Base-by-base conservation (phyloP, 208 protist genomes). In the Crithidia acanthocephali region DNA sequence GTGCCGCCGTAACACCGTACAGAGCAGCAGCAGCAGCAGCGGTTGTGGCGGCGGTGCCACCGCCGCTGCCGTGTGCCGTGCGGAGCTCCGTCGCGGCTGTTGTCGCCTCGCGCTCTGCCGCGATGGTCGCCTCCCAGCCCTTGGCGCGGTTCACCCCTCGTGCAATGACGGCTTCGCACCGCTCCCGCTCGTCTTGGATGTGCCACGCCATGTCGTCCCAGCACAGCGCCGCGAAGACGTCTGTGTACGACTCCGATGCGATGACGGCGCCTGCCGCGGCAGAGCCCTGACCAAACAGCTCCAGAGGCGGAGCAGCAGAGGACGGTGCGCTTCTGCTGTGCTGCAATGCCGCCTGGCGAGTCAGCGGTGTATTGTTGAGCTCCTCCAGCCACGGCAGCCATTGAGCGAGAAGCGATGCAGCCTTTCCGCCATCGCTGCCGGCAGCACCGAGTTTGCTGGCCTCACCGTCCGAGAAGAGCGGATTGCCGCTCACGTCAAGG, bases 401-500 rank as follows among this genome's bases (percentile, higher is more conserved):
- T 2, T 18, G n/a, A n/a, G n/a, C n/a, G n/a, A n/a, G n/a, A n/a
- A n/a, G n/a, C n/a, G n/a, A n/a, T n/a, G n/a, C n/a, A 23, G 28
- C n/a, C 22, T 25, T 27, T 6, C 52, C n/a, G n/a, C n/a, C n/a
- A n/a, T n/a, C n/a, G n/a, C n/a, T n/a, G n/a, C n/a, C n/a, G n/a
- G n/a, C n/a, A n/a, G n/a, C n/a, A n/a, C n/a, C n/a, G n/a, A n/a
- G n/a, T n/a, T n/a, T n/a, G n/a, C n/a, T n/a, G n/a, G n/a, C n/a
- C n/a, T 4, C 59, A 8, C 44, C 68, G 13, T 18, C 59, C 27
- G 30, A 6, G 33, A 80, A 52, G 40, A 92, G 74, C 0, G 91
- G 86, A 72, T 96, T 96, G 9, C 82, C 80, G 45, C 63, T 79
- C 11, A 96, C 52, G 40, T 85, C 84, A 0, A 96, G 73, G 13